Percentiles rank a stretch among this genome's conserved stretches.
These are phyloP conservation scores for Xylariaceae sp. DNA, from an alignment of 2,329 filamentous ascomycete genomes.

Conservation along the genomic window DNA sequence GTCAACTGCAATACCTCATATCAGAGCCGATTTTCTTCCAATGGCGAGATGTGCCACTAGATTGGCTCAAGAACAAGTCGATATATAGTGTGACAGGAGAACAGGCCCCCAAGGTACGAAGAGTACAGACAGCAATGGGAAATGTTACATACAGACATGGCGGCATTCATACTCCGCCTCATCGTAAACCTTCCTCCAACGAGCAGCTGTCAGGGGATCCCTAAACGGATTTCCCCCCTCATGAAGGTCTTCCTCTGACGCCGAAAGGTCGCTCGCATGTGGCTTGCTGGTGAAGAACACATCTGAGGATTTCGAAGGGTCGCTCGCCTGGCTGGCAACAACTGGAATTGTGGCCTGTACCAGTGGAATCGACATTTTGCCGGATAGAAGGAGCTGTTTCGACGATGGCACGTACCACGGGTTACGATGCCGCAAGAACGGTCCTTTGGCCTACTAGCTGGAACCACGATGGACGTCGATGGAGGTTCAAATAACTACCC, in stretches of 20 bases:
- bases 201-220: constrained; percentile 15
- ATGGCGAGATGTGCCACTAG: no score
- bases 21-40: no score
- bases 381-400: not conserved
- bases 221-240: constrained; percentile 10
- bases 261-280: not conserved
- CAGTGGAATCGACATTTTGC: not conserved
- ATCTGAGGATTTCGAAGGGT: not conserved
- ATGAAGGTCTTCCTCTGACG: constrained; percentile 7
- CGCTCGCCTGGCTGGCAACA: not conserved
- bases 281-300: constrained; percentile 4
- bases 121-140: no score
- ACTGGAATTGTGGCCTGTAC: not conserved
- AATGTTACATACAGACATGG: no score
- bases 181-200: constrained; percentile 29
- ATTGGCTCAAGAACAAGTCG: no score
- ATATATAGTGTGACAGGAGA: no score
- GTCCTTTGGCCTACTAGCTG: no score
- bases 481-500: constrained; percentile 4
- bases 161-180: constrained; percentile 41
- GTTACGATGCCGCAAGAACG: not conserved
- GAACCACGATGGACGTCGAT: no score
- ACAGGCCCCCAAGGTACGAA: no score
- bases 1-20: no score
- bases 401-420: not conserved